Evolutionary conservation across 176 grass and related monocot genomes (phyloP).

Genomic region (Alopecurus myosuroides): DNA sequence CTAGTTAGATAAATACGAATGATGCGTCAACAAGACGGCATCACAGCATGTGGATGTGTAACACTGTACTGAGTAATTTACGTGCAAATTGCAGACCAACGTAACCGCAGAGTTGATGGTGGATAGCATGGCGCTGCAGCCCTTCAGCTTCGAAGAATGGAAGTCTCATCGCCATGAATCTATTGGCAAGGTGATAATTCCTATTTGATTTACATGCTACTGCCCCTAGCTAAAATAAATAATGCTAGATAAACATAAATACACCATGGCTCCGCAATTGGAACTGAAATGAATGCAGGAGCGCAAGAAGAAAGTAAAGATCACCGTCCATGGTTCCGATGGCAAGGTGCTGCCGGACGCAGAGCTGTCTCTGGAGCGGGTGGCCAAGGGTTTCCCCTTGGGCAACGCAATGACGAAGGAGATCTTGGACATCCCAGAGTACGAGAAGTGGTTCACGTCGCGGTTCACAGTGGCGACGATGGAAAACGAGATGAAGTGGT

Average conservation of each 20-base stretch:
- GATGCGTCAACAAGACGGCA: neutral
- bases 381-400: conserved; percentile 44
- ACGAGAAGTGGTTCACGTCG: conserved; percentile 64
- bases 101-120: conserved; percentile 43
- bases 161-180: conserved; percentile 36
- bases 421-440: conserved; percentile 48
- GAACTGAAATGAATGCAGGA: neutral
- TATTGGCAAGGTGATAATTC: conserved; percentile 24
- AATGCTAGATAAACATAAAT: neutral
- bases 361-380: conserved; percentile 30
- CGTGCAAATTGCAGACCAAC: conserved; percentile 32
- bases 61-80: neutral
- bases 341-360: conserved; percentile 31
- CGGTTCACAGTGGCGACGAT: conserved; percentile 67
- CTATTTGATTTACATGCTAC: neutral
- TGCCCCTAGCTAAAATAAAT: neutral
- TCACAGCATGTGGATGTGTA: neutral
- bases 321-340: conserved; percentile 21
- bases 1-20: neutral
- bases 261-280: neutral
- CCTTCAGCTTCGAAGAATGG: conserved; percentile 67
- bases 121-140: conserved; percentile 62
- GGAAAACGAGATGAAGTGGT: conserved; percentile 97
- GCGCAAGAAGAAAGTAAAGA: conserved; percentile 30
- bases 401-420: conserved; percentile 61